Evolutionary conservation across 768 basidiomycete species (phyloP), one percentile per base, ranked within the genome.

Genomic region (Suillus americanus): DNA sequence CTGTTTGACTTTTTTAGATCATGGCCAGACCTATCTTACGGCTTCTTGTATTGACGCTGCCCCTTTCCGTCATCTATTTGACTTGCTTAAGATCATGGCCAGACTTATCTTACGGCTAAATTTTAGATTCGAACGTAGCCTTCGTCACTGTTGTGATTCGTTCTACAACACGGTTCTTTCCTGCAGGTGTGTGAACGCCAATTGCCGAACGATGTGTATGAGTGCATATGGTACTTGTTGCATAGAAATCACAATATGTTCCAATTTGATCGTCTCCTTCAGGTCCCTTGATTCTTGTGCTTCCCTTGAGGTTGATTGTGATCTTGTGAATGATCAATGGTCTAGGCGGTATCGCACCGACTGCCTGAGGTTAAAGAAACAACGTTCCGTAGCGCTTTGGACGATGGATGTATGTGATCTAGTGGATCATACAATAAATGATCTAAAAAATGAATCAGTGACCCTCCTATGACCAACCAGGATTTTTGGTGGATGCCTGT

Each of bases 401-500:
- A 40, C 12, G n/a, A 12, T 25, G n/a, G 5, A 38, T 40, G 23
- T 2, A 40, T 3, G 38, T 38, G 6, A 23, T 16, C 14, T 9
- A 56, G 14, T 37, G 14, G 9, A 40, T 30, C 28, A 20, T 20
- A 10, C 5, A 30, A 20, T 20, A 9, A 37, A 37, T 37, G 35
- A 2, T 28, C 50, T 74, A 66, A 65, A 30, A 30, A 30, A 30
- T 4, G 30, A 30, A 30, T 4, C 30, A 30, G 30, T 30, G 30
- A 30, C 30, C 30, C 30, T 30, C 30, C 30, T 30, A 30, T 3
- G 30, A 3, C 74, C 59, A 75, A 69, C 67, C 60, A 18, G 5
- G 28, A 16, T 56, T 25, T 33, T 56, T 38, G 55, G 23, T 66
- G 62, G 66, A 65, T 64, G 46, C 73, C 73, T 76, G 75, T 75